Conservation (phyloP, 2,329 filamentous ascomycete genomes). For the Hypoxylon sp. region DNA sequence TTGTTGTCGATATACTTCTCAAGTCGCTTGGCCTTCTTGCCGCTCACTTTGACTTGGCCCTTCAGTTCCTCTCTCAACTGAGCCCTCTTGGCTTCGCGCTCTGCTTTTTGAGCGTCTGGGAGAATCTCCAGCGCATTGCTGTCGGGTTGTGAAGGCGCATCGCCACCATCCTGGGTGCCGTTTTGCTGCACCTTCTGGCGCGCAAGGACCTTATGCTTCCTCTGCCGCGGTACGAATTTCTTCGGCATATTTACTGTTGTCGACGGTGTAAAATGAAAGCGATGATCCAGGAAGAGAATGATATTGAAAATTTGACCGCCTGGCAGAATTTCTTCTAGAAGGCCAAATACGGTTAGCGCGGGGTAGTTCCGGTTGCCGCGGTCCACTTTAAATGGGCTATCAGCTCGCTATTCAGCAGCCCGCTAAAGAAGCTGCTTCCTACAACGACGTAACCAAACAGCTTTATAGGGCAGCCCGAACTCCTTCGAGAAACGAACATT, state of each 20-base stretch:
- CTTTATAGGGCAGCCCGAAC: neutral
- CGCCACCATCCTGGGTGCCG: conserved; percentile 58
- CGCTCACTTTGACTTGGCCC: conserved; percentile 69
- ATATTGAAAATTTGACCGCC: conserved; percentile 54
- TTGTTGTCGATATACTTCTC: conserved; percentile 88
- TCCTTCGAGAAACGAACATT: neutral
- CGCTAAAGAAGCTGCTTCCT: neutral
- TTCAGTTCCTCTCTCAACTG: conserved; percentile 68
- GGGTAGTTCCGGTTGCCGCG: conserved; percentile 34
- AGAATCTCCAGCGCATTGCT: conserved; percentile 70
- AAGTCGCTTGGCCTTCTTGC: conserved; percentile 76
- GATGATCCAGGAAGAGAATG: conserved; percentile 37
- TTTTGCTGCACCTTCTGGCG: conserved; percentile 68
- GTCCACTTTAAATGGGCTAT: conserved; percentile 1
- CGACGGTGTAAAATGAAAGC: conserved; percentile 14
- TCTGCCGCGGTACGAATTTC: conserved; percentile 74
- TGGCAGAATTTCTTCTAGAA: conserved; percentile 50
- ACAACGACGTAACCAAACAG: neutral
- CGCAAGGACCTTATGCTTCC: conserved; percentile 78
- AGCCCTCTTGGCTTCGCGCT: conserved; percentile 68
- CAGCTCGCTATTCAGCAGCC: neutral
- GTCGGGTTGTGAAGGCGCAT: conserved; percentile 57
- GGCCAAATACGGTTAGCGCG: conserved; percentile 47
- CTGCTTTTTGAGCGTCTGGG: conserved; percentile 61
- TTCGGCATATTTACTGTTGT: conserved; percentile 61